These are phyloP conservation scores for Rhexocercosporidium sp. DNA, from an alignment of 2,329 filamentous ascomycete species.

Conservation along the genomic window DNA sequence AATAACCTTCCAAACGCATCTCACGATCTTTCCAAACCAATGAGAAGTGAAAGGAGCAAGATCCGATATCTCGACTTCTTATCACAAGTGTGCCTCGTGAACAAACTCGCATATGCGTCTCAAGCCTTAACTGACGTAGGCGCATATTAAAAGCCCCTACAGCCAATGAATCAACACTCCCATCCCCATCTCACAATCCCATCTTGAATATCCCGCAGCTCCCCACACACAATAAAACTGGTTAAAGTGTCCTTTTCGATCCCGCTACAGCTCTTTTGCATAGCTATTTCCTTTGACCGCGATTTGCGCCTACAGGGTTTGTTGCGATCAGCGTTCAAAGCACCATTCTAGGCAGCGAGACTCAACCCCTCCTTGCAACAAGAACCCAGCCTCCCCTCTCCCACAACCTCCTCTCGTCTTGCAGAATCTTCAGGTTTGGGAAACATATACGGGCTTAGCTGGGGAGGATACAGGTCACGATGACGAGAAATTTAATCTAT, in stretches of 20 bases:
- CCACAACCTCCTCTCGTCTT: not conserved
- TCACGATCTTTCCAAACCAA: constrained; percentile 12
- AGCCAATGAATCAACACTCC: constrained; percentile 14
- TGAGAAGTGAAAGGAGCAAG: constrained; percentile 18
- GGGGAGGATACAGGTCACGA: constrained; percentile 34
- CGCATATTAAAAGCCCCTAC: not conserved
- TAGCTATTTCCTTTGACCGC: constrained; percentile 18
- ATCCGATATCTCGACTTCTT: constrained; percentile 17
- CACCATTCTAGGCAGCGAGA: constrained; percentile 16
- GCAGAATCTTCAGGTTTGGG: constrained; percentile 14
- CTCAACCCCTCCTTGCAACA: constrained; percentile 10
- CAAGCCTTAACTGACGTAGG: constrained; percentile 14
- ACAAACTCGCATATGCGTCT: constrained; percentile 24
- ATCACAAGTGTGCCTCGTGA: constrained; percentile 28
- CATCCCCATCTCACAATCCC: constrained; percentile 7
- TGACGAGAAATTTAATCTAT: constrained; percentile 52
- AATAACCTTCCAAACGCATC: constrained; percentile 1
- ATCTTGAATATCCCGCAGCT: constrained; percentile 5
- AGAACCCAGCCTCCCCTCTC: constrained; percentile 9
- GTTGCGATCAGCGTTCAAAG: not conserved
- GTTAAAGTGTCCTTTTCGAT: not conserved
- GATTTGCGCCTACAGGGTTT: constrained; percentile 10
- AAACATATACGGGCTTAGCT: constrained; percentile 14
- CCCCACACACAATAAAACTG: not conserved
- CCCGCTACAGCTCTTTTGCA: not conserved